Conservation (phyloP, 176 grass and related monocot species). For the Pontederia paniculata region DNA sequence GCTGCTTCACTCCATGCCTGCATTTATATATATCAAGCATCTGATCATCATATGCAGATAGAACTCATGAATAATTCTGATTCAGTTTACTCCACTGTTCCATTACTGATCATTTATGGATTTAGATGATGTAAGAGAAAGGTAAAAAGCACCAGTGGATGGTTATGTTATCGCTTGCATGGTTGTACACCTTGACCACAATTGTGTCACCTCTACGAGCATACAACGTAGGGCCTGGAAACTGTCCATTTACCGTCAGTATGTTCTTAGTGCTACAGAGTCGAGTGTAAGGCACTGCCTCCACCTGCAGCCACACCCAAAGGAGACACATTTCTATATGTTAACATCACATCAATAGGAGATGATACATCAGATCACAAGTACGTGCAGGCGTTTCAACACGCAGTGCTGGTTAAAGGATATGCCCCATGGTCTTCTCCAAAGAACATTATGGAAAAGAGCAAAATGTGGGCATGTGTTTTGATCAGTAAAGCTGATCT, state of each 20-base stretch:
- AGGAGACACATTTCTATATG: too few relatives aligned
- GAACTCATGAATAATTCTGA: not conserved
- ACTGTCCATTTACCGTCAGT: conserved; percentile 73
- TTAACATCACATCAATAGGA: too few relatives aligned
- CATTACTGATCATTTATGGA: not conserved
- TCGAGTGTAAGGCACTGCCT: too few relatives aligned
- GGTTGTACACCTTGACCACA: conserved; percentile 61
- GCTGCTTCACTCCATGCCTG: conserved; percentile 16
- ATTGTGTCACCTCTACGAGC: conserved; percentile 54
- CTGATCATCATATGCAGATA: not conserved
- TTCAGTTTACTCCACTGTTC: not conserved
- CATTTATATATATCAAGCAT: not conserved
- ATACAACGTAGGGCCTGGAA: conserved; percentile 49
- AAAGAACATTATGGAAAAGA: too few relatives aligned
- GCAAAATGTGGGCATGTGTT: too few relatives aligned
- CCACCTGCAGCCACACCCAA: too few relatives aligned
- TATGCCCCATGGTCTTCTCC: too few relatives aligned
- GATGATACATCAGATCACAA: too few relatives aligned
- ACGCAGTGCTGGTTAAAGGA: too few relatives aligned
- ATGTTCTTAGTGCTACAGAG: conserved; percentile 68
- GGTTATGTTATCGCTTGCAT: conserved; percentile 45
- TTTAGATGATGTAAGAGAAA: not conserved
- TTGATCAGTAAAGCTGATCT: too few relatives aligned
- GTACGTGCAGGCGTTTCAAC: too few relatives aligned
- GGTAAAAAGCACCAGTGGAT: conserved; percentile 48